Conservation (phyloP, 345 rosid genomes). For the Streptanthus diversifolius region DNA sequence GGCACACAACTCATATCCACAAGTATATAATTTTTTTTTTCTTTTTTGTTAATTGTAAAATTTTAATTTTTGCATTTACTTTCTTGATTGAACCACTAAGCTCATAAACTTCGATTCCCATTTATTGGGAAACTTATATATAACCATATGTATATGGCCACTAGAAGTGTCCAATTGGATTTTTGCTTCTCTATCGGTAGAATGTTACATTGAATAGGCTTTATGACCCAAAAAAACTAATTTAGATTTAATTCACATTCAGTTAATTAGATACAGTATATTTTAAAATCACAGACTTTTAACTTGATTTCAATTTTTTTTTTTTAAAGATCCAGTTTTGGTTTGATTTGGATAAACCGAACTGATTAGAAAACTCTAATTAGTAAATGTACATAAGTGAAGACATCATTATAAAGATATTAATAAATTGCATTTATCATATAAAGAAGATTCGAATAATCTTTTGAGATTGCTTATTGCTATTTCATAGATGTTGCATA, state of each 20-base stretch:
- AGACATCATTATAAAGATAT: background rate
- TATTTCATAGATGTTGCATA: constrained; percentile 52
- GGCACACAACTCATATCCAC: background rate
- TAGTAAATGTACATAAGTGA: background rate
- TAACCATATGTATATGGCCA: background rate
- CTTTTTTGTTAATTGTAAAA: background rate
- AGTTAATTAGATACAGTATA: background rate
- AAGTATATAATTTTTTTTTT: background rate
- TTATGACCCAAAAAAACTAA: background rate
- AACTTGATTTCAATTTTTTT: background rate
- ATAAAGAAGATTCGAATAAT: background rate
- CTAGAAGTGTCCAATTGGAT: background rate
- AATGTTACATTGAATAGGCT: background rate
- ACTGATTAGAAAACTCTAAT: background rate
- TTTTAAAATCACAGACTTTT: background rate
- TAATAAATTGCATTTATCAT: background rate
- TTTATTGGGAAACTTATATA: constrained; percentile 7
- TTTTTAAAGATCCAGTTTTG: background rate
- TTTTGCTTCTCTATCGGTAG: background rate
- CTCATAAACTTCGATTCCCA: background rate
- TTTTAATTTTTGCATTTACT: constrained; percentile 2
- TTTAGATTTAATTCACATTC: background rate
- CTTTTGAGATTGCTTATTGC: background rate
- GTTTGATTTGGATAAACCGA: background rate
- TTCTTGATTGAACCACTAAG: constrained; percentile 12